Evolutionary conservation across 192 early-diverging fungal genomes (phyloP).

Genomic region (Entomortierella beljakovae): DNA sequence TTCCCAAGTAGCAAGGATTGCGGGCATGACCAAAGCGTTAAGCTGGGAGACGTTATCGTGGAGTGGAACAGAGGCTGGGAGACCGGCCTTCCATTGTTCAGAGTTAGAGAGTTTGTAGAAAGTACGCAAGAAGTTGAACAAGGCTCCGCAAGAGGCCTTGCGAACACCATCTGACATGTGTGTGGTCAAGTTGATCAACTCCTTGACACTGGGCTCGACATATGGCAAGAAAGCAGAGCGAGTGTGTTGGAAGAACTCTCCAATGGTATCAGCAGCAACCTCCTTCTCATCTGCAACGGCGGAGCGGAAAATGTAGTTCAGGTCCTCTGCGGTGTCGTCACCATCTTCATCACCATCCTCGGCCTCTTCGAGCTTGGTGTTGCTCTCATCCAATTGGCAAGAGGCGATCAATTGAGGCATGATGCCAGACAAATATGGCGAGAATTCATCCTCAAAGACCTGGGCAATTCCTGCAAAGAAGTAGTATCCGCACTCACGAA

Average conservation of each 20-base stretch:
- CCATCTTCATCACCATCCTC: slow-evolving; percentile 58
- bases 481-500: slow-evolving; percentile 88
- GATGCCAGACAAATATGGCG: slow-evolving; percentile 76
- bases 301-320: slow-evolving; percentile 75
- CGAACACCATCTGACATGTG: slow-evolving; percentile 89
- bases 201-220: slow-evolving; percentile 76
- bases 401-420: slow-evolving; percentile 85
- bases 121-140: slow-evolving; percentile 84
- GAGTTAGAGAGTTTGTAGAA: slow-evolving; percentile 78
- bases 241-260: slow-evolving; percentile 88
- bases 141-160: slow-evolving; percentile 76
- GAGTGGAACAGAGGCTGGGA: slow-evolving; percentile 73
- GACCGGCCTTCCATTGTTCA: slow-evolving; percentile 79
- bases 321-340: slow-evolving; percentile 64
- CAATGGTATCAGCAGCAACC: slow-evolving; percentile 88
- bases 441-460: slow-evolving; percentile 87
- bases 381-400: slow-evolving; percentile 81
- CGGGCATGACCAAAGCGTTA: slow-evolving; percentile 75
- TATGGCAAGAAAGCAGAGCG: slow-evolving; percentile 84
- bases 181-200: slow-evolving; percentile 73
- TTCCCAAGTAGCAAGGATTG: slow-evolving; percentile 77
- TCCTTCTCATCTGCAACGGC: slow-evolving; percentile 95
- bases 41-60: slow-evolving; percentile 82
- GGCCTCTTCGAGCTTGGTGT: slow-evolving; percentile 27
- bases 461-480: slow-evolving; percentile 88